phyloP scores from a whole-genome alignment of 2,329 filamentous ascomycete species.

The Exophiala calicioides region DNA sequence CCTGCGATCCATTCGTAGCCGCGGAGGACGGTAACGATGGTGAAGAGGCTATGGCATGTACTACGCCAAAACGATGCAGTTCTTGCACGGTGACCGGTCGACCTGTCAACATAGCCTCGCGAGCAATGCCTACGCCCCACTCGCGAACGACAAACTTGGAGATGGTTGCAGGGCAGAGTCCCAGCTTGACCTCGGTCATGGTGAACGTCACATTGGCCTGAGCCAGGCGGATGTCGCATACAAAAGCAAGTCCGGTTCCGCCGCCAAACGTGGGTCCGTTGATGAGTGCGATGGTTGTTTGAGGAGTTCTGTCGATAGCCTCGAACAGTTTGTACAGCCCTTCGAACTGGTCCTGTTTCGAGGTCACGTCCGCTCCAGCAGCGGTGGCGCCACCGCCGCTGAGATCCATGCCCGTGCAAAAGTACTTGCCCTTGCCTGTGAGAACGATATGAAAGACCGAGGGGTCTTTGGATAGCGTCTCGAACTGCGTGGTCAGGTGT shows the following conservation, averaged over 20 bases:
- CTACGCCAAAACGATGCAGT: conserved; percentile 31
- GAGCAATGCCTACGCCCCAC: conserved; percentile 39
- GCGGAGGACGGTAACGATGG: conserved; percentile 20
- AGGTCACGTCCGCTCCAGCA: not conserved
- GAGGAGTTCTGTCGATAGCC: conserved; percentile 41
- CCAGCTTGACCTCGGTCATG: conserved; percentile 44
- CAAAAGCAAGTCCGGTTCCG: conserved; percentile 45
- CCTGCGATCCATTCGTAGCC: conserved; percentile 32
- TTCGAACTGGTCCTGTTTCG: not conserved
- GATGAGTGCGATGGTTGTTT: conserved; percentile 44
- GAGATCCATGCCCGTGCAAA: conserved; percentile 21
- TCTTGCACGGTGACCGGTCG: conserved; percentile 34
- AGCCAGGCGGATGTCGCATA: conserved; percentile 41
- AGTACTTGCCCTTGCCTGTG: conserved; percentile 11
- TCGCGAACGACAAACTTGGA: conserved; percentile 39
- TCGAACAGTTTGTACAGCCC: conserved; percentile 40
- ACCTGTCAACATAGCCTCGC: conserved; percentile 41
- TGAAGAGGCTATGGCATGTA: conserved; percentile 32
- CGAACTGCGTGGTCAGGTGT: conserved; percentile 35
- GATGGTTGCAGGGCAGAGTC: conserved; percentile 36
- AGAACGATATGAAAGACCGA: conserved; percentile 33
- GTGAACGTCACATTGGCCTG: conserved; percentile 32
- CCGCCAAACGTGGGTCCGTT: conserved; percentile 47
- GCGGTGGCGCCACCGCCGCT: not conserved
- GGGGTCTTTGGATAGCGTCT: conserved; percentile 28